These are phyloP conservation scores for Blastomyces percursus DNA, from an alignment of 2,329 filamentous ascomycete species.

Conservation along the genomic window DNA sequence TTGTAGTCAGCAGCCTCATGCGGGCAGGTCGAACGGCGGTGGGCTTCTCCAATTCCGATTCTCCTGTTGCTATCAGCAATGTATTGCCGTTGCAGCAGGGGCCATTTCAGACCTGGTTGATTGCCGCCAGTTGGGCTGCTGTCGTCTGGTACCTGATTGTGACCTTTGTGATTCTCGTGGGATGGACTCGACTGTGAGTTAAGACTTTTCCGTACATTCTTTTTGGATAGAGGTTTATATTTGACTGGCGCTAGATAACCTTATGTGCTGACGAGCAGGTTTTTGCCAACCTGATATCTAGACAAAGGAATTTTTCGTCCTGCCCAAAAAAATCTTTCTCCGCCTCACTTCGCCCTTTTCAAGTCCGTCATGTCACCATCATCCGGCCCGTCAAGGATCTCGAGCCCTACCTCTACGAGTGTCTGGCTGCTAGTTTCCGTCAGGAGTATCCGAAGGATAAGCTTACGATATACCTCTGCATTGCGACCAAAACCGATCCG, in stretches of 20 bases:
- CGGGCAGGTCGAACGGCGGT: constrained; percentile 3
- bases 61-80: constrained; percentile 12
- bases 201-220: constrained; percentile 9
- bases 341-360: constrained; percentile 25
- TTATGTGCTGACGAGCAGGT: neutral
- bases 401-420: constrained; percentile 83
- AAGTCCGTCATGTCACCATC: constrained; percentile 73
- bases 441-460: constrained; percentile 70
- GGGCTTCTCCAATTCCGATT: constrained; percentile 8
- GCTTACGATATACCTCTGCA: constrained; percentile 70
- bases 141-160: constrained; percentile 49
- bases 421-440: constrained; percentile 71
- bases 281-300: constrained; percentile 21
- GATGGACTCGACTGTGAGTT: constrained; percentile 48
- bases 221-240: neutral
- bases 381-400: constrained; percentile 90
- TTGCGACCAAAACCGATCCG: constrained; percentile 63
- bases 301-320: constrained; percentile 45
- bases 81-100: constrained; percentile 3
- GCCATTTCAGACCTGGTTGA: constrained; percentile 21
- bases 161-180: constrained; percentile 46
- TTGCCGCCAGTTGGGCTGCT: constrained; percentile 37
- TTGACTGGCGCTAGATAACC: neutral
- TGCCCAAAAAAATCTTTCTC: constrained; percentile 35
- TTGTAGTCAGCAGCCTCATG: neutral